phyloP scores from a whole-genome alignment of 106 monocot genomes.

The Hemerocallis citrina region DNA sequence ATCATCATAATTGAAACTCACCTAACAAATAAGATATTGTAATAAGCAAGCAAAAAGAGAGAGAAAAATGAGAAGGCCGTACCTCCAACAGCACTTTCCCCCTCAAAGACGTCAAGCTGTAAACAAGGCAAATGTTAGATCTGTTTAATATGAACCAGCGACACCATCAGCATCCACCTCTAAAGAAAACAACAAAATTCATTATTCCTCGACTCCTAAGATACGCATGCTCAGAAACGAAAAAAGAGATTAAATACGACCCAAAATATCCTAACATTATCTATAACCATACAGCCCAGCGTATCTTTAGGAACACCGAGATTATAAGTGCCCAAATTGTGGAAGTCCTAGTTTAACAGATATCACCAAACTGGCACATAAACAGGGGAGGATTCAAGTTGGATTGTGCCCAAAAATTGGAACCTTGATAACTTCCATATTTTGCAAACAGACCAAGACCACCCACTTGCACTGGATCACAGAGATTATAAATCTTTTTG shows the following conservation, averaged over 20 bases:
- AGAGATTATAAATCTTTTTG: too few species aligned
- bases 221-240: not conserved
- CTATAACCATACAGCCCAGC: too few species aligned
- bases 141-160: not conserved
- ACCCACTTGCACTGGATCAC: too few species aligned
- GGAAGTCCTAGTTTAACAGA: too few species aligned
- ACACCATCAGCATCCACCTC: not conserved
- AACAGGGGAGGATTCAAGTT: too few species aligned
- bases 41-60: not conserved
- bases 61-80: not conserved
- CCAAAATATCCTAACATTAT: too few species aligned
- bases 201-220: not conserved
- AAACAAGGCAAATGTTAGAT: constrained; percentile 10
- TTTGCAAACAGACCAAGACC: too few species aligned
- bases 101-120: constrained; percentile 82
- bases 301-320: not conserved
- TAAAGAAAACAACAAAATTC: not conserved
- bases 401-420: too few species aligned
- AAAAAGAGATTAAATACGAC: too few species aligned
- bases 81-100: constrained; percentile 51
- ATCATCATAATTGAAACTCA: not conserved
- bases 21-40: not conserved
- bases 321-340: not conserved
- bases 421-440: too few species aligned
- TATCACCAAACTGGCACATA: too few species aligned